These are phyloP conservation scores for Phytophthora sansomeana DNA, from an alignment of 352 stramenopile genomes.

Conservation along the genomic window DNA sequence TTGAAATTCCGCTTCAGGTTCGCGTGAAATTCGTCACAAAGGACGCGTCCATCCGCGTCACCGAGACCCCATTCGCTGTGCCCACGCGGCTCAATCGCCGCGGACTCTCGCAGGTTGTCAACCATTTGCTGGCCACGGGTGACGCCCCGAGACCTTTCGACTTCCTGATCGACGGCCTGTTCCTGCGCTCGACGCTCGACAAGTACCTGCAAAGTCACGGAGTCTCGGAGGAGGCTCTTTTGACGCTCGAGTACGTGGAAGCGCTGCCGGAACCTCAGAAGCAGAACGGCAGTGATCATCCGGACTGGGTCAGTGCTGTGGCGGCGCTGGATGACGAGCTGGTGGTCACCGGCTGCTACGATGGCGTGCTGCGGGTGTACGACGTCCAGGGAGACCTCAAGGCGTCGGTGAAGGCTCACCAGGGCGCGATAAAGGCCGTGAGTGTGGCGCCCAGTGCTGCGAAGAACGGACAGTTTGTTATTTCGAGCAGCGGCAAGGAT, in stretches of 20 bases:
- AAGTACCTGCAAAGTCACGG: slow-evolving; percentile 77
- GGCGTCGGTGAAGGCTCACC: slow-evolving; percentile 77
- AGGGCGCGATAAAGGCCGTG: slow-evolving; percentile 80
- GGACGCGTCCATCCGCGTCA: slow-evolving; percentile 87
- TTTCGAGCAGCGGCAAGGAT: slow-evolving; percentile 83
- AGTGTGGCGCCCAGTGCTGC: slow-evolving; percentile 33
- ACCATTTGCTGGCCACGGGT: slow-evolving; percentile 78
- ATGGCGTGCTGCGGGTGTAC: slow-evolving; percentile 86
- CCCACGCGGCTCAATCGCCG: slow-evolving; percentile 80
- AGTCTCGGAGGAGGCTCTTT: slow-evolving; percentile 81
- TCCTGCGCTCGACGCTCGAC: slow-evolving; percentile 78
- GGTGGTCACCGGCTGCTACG: slow-evolving; percentile 89
- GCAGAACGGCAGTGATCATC: slow-evolving; percentile 70
- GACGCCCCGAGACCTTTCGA: slow-evolving; percentile 79
- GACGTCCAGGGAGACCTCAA: slow-evolving; percentile 58
- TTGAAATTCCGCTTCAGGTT: slow-evolving; percentile 48
- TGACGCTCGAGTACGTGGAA: slow-evolving; percentile 92
- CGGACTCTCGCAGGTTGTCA: slow-evolving; percentile 90
- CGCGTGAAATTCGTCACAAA: slow-evolving; percentile 93
- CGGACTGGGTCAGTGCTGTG: slow-evolving; percentile 90
- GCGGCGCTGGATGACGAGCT: slow-evolving; percentile 44
- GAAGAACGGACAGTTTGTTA: slow-evolving; percentile 52
- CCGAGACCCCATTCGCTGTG: slow-evolving; percentile 90
- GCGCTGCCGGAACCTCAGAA: slow-evolving; percentile 78
- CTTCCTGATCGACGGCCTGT: slow-evolving; percentile 82